Percentiles rank a stretch among this genome's conserved stretches.
phyloP scores from a whole-genome alignment of 2,329 filamentous ascomycete species.

The Lasiodiplodia citricola region DNA sequence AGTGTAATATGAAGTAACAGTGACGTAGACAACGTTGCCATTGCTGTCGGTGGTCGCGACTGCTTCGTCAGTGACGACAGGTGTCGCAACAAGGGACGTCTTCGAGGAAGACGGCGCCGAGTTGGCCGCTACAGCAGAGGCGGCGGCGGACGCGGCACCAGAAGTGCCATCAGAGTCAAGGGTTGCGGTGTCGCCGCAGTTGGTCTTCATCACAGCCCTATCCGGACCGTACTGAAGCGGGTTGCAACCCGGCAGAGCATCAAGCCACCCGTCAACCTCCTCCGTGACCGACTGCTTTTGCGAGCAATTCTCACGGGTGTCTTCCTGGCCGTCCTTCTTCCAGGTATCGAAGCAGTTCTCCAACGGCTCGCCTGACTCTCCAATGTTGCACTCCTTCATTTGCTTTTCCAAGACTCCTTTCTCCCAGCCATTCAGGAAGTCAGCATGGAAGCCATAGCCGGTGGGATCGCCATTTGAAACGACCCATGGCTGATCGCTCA shows the following conservation, averaged over 20 bases:
- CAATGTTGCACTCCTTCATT: constrained; percentile 44
- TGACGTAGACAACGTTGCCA: constrained; percentile 10
- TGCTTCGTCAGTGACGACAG: constrained; percentile 10
- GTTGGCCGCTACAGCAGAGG: constrained; percentile 9
- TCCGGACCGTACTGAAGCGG: constrained; percentile 44
- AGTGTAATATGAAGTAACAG: constrained; percentile 18
- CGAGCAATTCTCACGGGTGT: constrained; percentile 36
- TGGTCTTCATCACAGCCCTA: constrained; percentile 32
- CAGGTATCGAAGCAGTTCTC: constrained; percentile 46
- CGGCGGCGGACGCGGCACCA: constrained; percentile 23
- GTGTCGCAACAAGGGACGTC: constrained; percentile 14
- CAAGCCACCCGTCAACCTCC: constrained; percentile 33
- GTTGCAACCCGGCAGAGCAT: constrained; percentile 46
- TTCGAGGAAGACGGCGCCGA: not conserved
- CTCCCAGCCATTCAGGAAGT: constrained; percentile 46
- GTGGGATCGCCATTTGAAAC: constrained; percentile 45
- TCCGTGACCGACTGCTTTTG: constrained; percentile 29
- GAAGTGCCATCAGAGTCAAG: constrained; percentile 30
- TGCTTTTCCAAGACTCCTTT: constrained; percentile 44
- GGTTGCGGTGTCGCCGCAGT: constrained; percentile 9
- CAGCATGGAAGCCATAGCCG: constrained; percentile 44
- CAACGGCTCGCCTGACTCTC: constrained; percentile 42
- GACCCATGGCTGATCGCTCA: constrained; percentile 40
- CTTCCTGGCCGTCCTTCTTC: constrained; percentile 35
- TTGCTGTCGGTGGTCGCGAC: not conserved